Base-by-base conservation (phyloP, 345 rosid genomes). In the Eucalyptus lansdowneana region DNA sequence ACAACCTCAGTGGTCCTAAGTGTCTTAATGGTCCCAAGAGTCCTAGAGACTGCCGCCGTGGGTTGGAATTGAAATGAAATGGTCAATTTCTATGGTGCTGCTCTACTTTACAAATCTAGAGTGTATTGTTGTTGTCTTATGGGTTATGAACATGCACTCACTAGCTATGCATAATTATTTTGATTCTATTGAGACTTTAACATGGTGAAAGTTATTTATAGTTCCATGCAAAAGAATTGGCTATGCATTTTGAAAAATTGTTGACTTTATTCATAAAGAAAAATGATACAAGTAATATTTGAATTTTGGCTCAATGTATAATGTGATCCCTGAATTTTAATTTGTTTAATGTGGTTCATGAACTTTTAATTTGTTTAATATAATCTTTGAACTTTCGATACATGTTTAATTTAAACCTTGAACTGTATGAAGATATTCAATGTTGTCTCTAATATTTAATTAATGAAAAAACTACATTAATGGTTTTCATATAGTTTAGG, bases 11-110 rank as follows among this genome's bases (percentile, higher is more conserved):
- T 21, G 58, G 10, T 53, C 58, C 10, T 7, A 8, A 53, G 58
- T 8, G 10, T 53, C 24, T 19, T 0, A 19, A 7, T 53, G 24
- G 24, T 53, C 58, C 58, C 58, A 19, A 53, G 24, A 8, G 58
- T 53, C 58, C 58, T 53, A 19, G 4, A 53, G 24, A 53, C 24
- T 0, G 0, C 10, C 0, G 5, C 2, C 14, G 37, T 65, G 76
- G 40, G 3, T 65, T 65, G 11, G 42, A 31, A 31, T 31, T 53
- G 80, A 67, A 67, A 67, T 37, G 42, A 67, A 67, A 31, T 31
- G 42, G 42, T 67, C 4, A 8, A 2, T 31, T 31, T 67, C 80
- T 6, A 21, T 9, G 80, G 22, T 34, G 80, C 1, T 69, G 7
- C 0, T 67, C 1, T 16, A 4, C 37, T 67, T 8, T 15, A 67